Evolutionary conservation across 208 protist genomes (phyloP), one percentile per base, ranked within the genome.

Genomic region (Acanthamoeba healyi): DNA sequence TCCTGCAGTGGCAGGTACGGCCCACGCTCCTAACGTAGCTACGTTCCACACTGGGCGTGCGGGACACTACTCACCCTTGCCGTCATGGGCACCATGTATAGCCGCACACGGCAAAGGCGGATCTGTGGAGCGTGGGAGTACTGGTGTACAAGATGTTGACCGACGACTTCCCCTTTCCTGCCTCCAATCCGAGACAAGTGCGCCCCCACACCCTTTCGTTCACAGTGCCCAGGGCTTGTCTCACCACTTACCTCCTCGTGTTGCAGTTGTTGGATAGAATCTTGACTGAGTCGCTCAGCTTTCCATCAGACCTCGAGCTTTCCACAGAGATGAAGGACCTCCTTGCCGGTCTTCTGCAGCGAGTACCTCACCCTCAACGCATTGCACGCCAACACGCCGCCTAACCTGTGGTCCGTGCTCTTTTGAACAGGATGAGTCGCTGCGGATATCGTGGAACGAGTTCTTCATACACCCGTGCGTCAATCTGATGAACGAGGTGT

Each of bases 381-480:
- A 36, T 10, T n/a, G 61, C 32, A 70, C 61, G 58, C n/a, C n/a
- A n/a, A n/a, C n/a, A n/a, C 61, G 36, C 14, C 61, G 9, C 14
- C 49, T 5, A 56, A 17, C 12, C 49, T 56, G 49, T 19, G 15
- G 49, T 2, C 49, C n/a, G 58, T n/a, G 58, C 0, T 34, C 0
- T 12, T 7, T 17, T 12, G 3, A 0, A 19, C 17, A 74, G 65
- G 65, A 86, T 22, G 40, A 49, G 49, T 49, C 40, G n/a, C 24
- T 86, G 40, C 77, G 77, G 4, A 86, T 86, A 61, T 61, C 44
- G 44, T 86, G 77, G 77, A 58, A 49, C n/a, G 77, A 86, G 77
- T 86, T 86, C 44, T 86, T 86, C 34, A 32, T 56, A 14, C 77
- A 86, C 77, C 77, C 77, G 26, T 86, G 77, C 49, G 77, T 86